Evolutionary conservation across 495 filamentous ascomycete genomes (phyloP).

Genomic region (Viridothelium virens): DNA sequence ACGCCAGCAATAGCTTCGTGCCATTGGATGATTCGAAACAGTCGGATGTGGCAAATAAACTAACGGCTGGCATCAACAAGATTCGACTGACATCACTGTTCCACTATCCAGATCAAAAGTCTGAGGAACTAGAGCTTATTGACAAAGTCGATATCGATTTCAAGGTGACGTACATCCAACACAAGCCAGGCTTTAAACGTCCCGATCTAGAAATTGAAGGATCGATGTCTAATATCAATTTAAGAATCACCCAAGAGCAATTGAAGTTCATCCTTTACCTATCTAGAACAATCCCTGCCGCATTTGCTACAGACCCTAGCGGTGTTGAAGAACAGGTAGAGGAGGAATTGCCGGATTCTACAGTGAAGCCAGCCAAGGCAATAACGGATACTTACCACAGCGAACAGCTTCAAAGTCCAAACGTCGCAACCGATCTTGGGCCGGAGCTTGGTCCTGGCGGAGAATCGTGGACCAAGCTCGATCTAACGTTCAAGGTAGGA

Average conservation of each 20-base stretch:
- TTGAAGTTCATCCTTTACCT: conserved; percentile 80
- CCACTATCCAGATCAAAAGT: conserved; percentile 61
- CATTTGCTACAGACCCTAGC: conserved; percentile 70
- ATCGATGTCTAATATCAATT: conserved; percentile 82
- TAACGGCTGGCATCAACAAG: conserved; percentile 85
- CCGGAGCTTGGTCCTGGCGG: conserved; percentile 56
- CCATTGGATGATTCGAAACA: conserved; percentile 65
- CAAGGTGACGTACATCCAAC: conserved; percentile 81
- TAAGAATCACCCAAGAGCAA: conserved; percentile 82
- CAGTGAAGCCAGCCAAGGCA: conserved; percentile 44
- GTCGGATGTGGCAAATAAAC: conserved; percentile 72
- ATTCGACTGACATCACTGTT: conserved; percentile 85
- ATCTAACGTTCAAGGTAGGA: conserved; percentile 83
- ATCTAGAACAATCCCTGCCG: conserved; percentile 73
- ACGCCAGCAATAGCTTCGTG: conserved; percentile 85
- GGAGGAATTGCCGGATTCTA: conserved; percentile 54
- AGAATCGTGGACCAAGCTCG: conserved; percentile 84
- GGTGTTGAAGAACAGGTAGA: conserved; percentile 55
- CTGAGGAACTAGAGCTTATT: conserved; percentile 89
- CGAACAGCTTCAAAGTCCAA: conserved; percentile 23
- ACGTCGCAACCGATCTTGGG: conserved; percentile 44
- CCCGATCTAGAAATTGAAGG: conserved; percentile 90
- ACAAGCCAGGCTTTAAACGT: conserved; percentile 64
- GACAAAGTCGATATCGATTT: conserved; percentile 93
- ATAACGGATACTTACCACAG: conserved; percentile 21